phyloP scores from a whole-genome alignment of 176 grass and related monocot genomes.

The Avena atlantica region DNA sequence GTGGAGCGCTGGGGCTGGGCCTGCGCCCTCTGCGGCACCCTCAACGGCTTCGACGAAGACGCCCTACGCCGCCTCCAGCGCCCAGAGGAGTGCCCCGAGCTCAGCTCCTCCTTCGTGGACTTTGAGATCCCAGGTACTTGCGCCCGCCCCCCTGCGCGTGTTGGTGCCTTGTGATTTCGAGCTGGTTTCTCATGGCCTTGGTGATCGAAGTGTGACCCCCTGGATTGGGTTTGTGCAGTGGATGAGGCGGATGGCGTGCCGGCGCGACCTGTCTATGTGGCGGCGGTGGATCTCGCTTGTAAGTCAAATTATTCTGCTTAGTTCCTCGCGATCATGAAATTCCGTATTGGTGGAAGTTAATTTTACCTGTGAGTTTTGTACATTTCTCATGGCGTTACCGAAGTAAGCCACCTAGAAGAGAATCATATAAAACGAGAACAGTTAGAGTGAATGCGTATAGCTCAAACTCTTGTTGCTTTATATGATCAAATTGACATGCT shows the following conservation, averaged over 20 bases:
- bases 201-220: constrained; percentile 17
- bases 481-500: background rate
- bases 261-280: constrained; percentile 92
- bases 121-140: constrained; percentile 69
- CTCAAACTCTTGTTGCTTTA: background rate
- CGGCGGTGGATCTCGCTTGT: constrained; percentile 91
- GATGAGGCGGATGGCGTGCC: constrained; percentile 57
- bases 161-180: background rate
- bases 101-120: constrained; percentile 80
- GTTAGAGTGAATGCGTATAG: background rate
- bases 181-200: constrained; percentile 16
- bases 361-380: constrained; percentile 10
- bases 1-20: constrained; percentile 86
- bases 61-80: constrained; percentile 63
- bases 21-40: constrained; percentile 79
- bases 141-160: background rate
- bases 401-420: constrained; percentile 15
- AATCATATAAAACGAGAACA: background rate
- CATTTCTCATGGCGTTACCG: background rate
- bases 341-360: constrained; percentile 10
- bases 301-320: constrained; percentile 43
- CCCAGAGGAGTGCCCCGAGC: constrained; percentile 65
- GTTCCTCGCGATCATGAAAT: constrained; percentile 18
- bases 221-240: constrained; percentile 50
- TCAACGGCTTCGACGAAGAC: constrained; percentile 72